phyloP scores from a whole-genome alignment of 208 protist species.

The Phytomonas sp. region DNA sequence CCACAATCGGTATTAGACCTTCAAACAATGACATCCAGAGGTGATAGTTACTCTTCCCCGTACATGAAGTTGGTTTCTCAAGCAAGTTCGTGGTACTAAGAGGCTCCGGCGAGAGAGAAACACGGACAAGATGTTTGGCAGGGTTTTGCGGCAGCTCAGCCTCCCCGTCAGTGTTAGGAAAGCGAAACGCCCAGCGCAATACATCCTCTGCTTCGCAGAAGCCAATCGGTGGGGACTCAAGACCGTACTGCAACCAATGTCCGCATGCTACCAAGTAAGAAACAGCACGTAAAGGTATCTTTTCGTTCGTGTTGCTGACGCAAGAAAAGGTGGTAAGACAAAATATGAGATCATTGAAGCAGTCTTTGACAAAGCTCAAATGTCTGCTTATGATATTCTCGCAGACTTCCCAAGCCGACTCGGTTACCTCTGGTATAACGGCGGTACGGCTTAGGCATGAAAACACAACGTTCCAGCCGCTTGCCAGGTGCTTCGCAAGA shows the following conservation, averaged over 20 bases:
- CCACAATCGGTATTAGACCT: constrained; percentile 61
- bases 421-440: constrained; percentile 65
- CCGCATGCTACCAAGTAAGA: constrained; percentile 71
- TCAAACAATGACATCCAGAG: constrained; percentile 81
- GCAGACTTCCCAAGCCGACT: constrained; percentile 52
- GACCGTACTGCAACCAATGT: constrained; percentile 79
- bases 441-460: constrained; percentile 71
- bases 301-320: constrained; percentile 32
- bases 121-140: constrained; percentile 24
- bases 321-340: constrained; percentile 81
- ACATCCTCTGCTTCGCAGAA: constrained; percentile 20
- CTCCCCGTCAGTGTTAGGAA: constrained; percentile 38
- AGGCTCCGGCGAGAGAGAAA: constrained; percentile 38
- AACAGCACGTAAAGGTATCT: constrained; percentile 46
- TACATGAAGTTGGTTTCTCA: constrained; percentile 36
- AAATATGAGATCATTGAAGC: constrained; percentile 77
- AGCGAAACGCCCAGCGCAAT: constrained; percentile 47
- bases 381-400: constrained; percentile 52
- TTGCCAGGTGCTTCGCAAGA: constrained; percentile 58
- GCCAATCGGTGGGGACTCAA: constrained; percentile 38
- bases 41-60: constrained; percentile 58
- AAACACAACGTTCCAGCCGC: constrained; percentile 80
- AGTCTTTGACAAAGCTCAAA: constrained; percentile 59
- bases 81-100: constrained; percentile 33
- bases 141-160: constrained; percentile 18